phyloP scores from a whole-genome alignment of 306 rosid species.

The Malus fusca region DNA sequence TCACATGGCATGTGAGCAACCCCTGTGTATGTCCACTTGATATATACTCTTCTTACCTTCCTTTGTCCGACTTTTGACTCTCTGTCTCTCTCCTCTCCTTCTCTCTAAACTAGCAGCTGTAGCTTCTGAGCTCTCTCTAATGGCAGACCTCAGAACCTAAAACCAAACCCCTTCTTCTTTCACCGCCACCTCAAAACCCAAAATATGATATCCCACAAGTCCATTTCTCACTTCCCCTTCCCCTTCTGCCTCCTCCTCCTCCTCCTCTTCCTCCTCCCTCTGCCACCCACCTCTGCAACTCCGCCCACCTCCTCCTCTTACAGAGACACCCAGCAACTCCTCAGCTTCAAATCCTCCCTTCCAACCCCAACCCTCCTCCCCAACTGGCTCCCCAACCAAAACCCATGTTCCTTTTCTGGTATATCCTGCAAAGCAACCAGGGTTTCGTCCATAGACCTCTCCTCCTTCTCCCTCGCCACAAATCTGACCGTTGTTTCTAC shows the following conservation, averaged over 20 bases:
- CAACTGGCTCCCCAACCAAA: slow-evolving; percentile 49
- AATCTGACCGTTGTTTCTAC: slow-evolving; percentile 46
- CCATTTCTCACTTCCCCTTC: not conserved
- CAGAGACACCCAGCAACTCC: slow-evolving; percentile 35
- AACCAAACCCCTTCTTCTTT: not conserved
- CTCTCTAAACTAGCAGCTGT: not conserved
- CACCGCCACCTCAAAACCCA: not conserved
- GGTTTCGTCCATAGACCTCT: slow-evolving; percentile 60
- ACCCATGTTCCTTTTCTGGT: slow-evolving; percentile 60
- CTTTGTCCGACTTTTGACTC: slow-evolving; percentile 60
- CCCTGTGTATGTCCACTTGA: slow-evolving; percentile 62
- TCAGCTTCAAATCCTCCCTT: slow-evolving; percentile 64
- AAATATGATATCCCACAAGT: slow-evolving; percentile 25
- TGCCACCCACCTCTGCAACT: slow-evolving; percentile 8
- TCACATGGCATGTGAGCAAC: slow-evolving; percentile 86
- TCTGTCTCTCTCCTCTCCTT: slow-evolving; percentile 1
- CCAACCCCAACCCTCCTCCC: slow-evolving; percentile 35
- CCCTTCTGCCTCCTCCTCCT: slow-evolving; percentile 14
- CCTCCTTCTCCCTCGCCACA: slow-evolving; percentile 25
- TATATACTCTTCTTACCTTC: slow-evolving; percentile 79
- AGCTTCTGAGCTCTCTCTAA: slow-evolving; percentile 36
- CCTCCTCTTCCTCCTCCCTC: not conserved
- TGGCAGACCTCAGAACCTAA: slow-evolving; percentile 50
- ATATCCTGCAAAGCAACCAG: slow-evolving; percentile 46
- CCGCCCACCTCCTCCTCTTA: not conserved